Evolutionary conservation across 352 stramenopile genomes (phyloP).

Genomic region (Globisporangium recalcitrans): DNA sequence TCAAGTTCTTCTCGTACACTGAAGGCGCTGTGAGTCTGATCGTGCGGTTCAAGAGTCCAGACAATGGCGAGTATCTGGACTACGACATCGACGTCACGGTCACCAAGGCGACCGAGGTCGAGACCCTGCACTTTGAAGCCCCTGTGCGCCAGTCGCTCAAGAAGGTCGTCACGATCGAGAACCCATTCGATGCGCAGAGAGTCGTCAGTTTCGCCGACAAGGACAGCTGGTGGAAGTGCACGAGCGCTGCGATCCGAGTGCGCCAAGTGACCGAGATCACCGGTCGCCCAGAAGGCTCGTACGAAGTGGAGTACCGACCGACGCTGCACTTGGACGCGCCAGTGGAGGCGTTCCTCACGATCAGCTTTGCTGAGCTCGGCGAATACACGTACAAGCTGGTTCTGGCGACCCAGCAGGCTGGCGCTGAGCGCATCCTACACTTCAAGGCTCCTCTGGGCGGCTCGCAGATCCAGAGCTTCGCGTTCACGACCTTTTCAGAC

Average conservation of each 20-base stretch:
- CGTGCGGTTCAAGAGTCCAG: conserved; percentile 78
- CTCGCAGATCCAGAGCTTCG: conserved; percentile 73
- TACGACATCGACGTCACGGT: conserved; percentile 62
- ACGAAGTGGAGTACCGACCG: conserved; percentile 89
- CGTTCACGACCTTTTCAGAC: conserved; percentile 57
- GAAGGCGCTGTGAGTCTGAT: conserved; percentile 50
- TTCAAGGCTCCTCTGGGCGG: conserved; percentile 82
- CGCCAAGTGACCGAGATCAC: conserved; percentile 63
- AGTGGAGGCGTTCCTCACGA: conserved; percentile 55
- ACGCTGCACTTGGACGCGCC: conserved; percentile 43
- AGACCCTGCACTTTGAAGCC: conserved; percentile 77
- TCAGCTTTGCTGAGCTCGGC: conserved; percentile 81
- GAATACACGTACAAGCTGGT: conserved; percentile 86
- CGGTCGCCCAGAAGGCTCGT: conserved; percentile 70
- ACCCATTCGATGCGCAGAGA: conserved; percentile 62
- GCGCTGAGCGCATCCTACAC: conserved; percentile 60
- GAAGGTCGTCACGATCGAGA: conserved; percentile 87
- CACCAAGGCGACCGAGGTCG: conserved; percentile 53
- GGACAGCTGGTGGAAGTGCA: conserved; percentile 77
- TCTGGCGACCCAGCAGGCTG: conserved; percentile 64
- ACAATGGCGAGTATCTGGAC: conserved; percentile 82
- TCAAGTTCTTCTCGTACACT: conserved; percentile 88
- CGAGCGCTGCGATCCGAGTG: conserved; percentile 66
- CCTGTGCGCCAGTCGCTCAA: conserved; percentile 79
- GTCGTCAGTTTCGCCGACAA: conserved; percentile 56